A percentile compares a stretch with the other conserved stretches of the same genome.
These are phyloP conservation scores for Colletotrichum costaricense DNA, from an alignment of 2,329 filamentous ascomycete genomes.

Conservation along the genomic window DNA sequence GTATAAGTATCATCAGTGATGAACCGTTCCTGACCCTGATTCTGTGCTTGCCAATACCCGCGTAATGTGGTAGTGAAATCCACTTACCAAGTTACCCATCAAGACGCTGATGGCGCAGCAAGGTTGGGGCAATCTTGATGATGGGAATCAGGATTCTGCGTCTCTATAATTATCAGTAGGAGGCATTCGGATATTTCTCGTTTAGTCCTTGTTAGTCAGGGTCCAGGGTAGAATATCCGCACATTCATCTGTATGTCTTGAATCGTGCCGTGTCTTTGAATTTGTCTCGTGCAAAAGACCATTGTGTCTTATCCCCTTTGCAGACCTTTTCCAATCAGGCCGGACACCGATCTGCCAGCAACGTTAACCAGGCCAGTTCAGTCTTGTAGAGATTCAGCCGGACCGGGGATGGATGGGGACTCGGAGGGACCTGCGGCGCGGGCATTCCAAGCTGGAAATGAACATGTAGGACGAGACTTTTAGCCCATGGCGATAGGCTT, in stretches of 20 bases:
- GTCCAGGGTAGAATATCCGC: background rate
- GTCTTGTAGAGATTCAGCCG: background rate
- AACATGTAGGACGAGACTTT: background rate
- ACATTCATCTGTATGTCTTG: background rate
- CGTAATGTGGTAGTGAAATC: conserved; percentile 10
- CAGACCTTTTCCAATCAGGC: background rate
- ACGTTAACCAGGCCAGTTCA: background rate
- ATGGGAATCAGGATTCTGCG: conserved; percentile 2
- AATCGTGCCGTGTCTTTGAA: background rate
- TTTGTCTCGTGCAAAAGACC: background rate
- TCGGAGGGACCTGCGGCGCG: background rate
- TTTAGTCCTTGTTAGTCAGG: background rate
- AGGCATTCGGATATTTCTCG: background rate
- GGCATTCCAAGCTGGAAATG: conserved; percentile 11
- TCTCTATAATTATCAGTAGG: background rate
- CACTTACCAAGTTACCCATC: background rate
- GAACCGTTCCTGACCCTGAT: background rate
- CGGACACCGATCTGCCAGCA: background rate
- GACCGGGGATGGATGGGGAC: background rate
- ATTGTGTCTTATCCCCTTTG: background rate
- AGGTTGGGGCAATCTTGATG: background rate
- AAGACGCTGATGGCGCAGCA: background rate
- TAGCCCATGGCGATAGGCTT: conserved; percentile 17
- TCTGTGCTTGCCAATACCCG: background rate
- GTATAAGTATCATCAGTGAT: background rate